These are phyloP conservation scores for Pelargonium nanum DNA, from an alignment of 345 rosid genomes.

Conservation along the genomic window DNA sequence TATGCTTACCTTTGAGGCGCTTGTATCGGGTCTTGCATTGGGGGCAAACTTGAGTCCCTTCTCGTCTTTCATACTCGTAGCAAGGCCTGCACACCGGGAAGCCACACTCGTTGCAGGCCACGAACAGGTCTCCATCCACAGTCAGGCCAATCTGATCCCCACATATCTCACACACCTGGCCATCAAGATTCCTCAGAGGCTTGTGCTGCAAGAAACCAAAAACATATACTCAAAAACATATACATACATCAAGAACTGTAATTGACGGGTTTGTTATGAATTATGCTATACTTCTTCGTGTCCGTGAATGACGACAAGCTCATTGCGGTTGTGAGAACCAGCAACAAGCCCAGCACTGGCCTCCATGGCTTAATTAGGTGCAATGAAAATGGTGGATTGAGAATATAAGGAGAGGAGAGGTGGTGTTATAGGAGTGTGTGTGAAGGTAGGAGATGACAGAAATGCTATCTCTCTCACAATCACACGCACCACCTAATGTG, in stretches of 20 bases:
- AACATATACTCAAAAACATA: neutral
- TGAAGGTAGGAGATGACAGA: constrained; percentile 6
- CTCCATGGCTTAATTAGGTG: constrained; percentile 47
- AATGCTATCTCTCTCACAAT: constrained; percentile 7
- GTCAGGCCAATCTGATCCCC: constrained; percentile 76
- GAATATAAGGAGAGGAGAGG: constrained; percentile 9
- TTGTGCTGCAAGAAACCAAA: constrained; percentile 47
- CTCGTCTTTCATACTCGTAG: constrained; percentile 92
- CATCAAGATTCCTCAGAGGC: constrained; percentile 81
- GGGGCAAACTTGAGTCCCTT: constrained; percentile 85
- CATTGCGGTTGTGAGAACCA: constrained; percentile 97
- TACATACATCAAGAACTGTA: neutral
- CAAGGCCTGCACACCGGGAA: constrained; percentile 94
- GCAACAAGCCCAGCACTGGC: constrained; percentile 99
- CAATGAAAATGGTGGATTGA: constrained; percentile 5
- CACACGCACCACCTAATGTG: constrained; percentile 32
- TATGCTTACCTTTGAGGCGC: constrained; percentile 69
- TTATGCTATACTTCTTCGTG: constrained; percentile 76
- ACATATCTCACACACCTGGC: constrained; percentile 90
- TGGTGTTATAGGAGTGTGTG: constrained; percentile 14
- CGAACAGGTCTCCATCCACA: constrained; percentile 86
- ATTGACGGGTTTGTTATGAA: neutral
- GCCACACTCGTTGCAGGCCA: constrained; percentile 97
- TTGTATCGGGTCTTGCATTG: constrained; percentile 93
- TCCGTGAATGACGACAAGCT: constrained; percentile 93